Conservation (phyloP, 345 rosid species). For the Mercurialis annua region DNA sequence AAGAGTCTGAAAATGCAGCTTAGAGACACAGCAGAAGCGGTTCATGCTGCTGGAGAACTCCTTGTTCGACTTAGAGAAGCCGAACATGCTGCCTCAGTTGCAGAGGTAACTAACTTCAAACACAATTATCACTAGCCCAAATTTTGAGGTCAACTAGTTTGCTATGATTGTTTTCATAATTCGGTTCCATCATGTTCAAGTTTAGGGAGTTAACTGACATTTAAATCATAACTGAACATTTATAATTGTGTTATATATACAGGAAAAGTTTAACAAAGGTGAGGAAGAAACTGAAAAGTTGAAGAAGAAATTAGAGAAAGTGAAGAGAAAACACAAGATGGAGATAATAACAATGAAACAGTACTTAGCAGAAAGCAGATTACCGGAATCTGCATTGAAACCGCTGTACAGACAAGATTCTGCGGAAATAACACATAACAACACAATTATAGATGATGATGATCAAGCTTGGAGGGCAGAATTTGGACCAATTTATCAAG, state of each 20-base stretch:
- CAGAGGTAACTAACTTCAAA: slow-evolving; percentile 60
- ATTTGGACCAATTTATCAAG: slow-evolving; percentile 84
- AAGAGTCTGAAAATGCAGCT: slow-evolving; percentile 72
- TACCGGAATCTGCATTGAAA: slow-evolving; percentile 80
- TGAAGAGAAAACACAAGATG: slow-evolving; percentile 86
- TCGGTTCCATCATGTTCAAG: no score
- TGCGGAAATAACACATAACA: slow-evolving; percentile 25
- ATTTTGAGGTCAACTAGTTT: neutral
- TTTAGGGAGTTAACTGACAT: no score
- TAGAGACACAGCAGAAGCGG: slow-evolving; percentile 95
- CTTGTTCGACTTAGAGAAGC: slow-evolving; percentile 91
- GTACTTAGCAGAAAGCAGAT: slow-evolving; percentile 69
- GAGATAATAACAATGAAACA: slow-evolving; percentile 85
- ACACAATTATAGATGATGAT: slow-evolving; percentile 49
- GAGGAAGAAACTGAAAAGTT: slow-evolving; percentile 77
- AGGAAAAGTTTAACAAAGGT: slow-evolving; percentile 55
- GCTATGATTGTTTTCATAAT: neutral
- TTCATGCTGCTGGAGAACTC: slow-evolving; percentile 96
- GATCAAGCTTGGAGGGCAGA: slow-evolving; percentile 97
- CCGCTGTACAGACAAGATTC: slow-evolving; percentile 50
- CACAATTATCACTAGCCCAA: neutral
- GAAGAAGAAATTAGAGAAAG: slow-evolving; percentile 83
- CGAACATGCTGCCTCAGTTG: slow-evolving; percentile 69
- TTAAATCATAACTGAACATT: no score
- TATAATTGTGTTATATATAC: no score